phyloP scores from a whole-genome alignment of 2,329 filamentous ascomycete genomes.

The Calonectria hawksworthii region DNA sequence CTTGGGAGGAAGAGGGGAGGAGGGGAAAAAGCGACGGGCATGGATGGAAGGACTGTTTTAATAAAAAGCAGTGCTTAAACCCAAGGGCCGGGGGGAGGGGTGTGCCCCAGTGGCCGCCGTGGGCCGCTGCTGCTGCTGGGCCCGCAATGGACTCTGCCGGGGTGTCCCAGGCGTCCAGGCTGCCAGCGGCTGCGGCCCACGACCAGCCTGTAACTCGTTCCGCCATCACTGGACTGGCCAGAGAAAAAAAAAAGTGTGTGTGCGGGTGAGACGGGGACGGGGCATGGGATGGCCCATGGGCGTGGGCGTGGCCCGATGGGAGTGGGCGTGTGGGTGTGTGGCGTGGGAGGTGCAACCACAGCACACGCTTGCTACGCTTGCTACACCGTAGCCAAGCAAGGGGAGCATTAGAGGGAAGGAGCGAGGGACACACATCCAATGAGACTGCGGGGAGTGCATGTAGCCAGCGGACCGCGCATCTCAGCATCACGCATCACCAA shows the following conservation, averaged over 20 bases:
- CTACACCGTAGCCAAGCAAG: slow-evolving; percentile 12
- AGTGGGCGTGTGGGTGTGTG: slow-evolving; percentile 11
- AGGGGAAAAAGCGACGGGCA: slow-evolving; percentile 40
- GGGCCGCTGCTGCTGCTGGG: slow-evolving; percentile 15
- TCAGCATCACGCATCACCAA: slow-evolving; percentile 31
- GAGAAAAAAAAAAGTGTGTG: slow-evolving; percentile 24
- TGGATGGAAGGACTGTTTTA: slow-evolving; percentile 49
- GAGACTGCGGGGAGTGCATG: slow-evolving; percentile 10
- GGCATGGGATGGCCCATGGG: slow-evolving; percentile 29
- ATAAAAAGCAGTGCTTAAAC: slow-evolving; percentile 47
- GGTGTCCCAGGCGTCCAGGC: slow-evolving; percentile 18
- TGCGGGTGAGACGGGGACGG: slow-evolving; percentile 34
- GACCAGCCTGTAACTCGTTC: slow-evolving; percentile 37
- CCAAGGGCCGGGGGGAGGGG: slow-evolving; percentile 39
- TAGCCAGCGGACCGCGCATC: slow-evolving; percentile 24
- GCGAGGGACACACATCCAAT: slow-evolving; percentile 4
- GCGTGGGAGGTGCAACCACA: slow-evolving; percentile 21
- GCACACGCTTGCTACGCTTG: slow-evolving; percentile 12
- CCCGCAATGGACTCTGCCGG: slow-evolving; percentile 20
- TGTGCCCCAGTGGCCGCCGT: slow-evolving; percentile 29
- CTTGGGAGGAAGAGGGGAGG: slow-evolving; percentile 45
- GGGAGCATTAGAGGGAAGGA: slow-evolving; percentile 15
- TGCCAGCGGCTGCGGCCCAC: slow-evolving; percentile 22
- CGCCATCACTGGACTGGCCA: slow-evolving; percentile 14
- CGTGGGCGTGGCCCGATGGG: slow-evolving; percentile 20